Evolutionary conservation across 176 grass and related monocot species (phyloP).

Genomic region (maize (Zea mays)): Zm-B73-REFERENCE-NAM-5.0 NC_050104.1:155365001-155365500

Average conservation of each 20-base stretch:
- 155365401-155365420: conserved; percentile 66
- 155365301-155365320: conserved; percentile 45
- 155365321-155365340: conserved; percentile 59
- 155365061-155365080: neutral
- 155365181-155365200: conserved; percentile 17
- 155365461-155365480: conserved; percentile 31
- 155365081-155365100: neutral
- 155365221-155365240: neutral
- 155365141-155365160: conserved; percentile 3
- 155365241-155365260: conserved; percentile 23
- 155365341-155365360: conserved; percentile 61
- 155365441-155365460: conserved; percentile 62
- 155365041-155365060: neutral
- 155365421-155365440: conserved; percentile 69
- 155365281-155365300: conserved; percentile 28
- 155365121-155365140: neutral
- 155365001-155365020: neutral
- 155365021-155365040: conserved; percentile 1
- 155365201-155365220: too few species aligned
- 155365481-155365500: neutral
- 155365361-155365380: conserved; percentile 71
- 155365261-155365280: neutral
- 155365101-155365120: neutral
- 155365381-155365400: conserved; percentile 46
- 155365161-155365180: neutral